phyloP scores from a whole-genome alignment of 2,329 filamentous ascomycete genomes.

The Nothophoma quercina region DNA sequence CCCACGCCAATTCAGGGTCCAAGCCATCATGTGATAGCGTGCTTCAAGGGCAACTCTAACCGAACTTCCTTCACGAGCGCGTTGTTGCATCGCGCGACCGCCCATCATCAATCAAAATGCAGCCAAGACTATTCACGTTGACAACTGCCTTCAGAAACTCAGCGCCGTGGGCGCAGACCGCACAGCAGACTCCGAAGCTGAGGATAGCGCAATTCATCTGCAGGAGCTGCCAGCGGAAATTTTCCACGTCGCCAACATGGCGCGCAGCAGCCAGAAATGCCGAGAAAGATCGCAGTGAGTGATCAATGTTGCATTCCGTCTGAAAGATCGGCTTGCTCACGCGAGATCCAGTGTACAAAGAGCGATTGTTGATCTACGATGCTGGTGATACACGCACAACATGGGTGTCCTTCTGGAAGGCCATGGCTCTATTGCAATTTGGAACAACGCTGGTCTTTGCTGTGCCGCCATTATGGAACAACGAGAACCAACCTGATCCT shows the following conservation, averaged over 20 bases:
- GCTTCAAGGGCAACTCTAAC: slow-evolving; percentile 27
- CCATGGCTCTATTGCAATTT: slow-evolving; percentile 45
- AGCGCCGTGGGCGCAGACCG: slow-evolving; percentile 11
- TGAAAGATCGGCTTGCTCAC: slow-evolving; percentile 14
- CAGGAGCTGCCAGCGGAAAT: slow-evolving; percentile 39
- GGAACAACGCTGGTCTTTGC: slow-evolving; percentile 41
- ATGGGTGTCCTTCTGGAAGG: slow-evolving; percentile 49
- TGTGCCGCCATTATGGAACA: slow-evolving; percentile 43
- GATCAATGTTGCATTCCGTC: too few species aligned
- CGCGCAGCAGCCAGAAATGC: slow-evolving; percentile 30
- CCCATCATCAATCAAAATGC: slow-evolving; percentile 34
- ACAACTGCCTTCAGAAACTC: slow-evolving; percentile 30
- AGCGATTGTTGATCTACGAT: slow-evolving; percentile 46
- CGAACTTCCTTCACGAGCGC: slow-evolving; percentile 25
- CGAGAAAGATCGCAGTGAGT: slow-evolving; percentile 35
- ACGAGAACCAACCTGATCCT: slow-evolving; percentile 44
- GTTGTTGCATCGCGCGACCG: neutral
- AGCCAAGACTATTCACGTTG: slow-evolving; percentile 32
- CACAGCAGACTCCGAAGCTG: neutral
- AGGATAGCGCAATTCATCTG: slow-evolving; percentile 33
- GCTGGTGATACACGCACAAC: slow-evolving; percentile 47
- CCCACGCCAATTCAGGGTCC: slow-evolving; percentile 10
- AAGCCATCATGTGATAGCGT: slow-evolving; percentile 8
- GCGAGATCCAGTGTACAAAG: slow-evolving; percentile 30
- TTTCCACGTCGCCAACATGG: slow-evolving; percentile 37